phyloP scores from a whole-genome alignment of 2,329 filamentous ascomycete species.

The Calonectria fujianensis region DNA sequence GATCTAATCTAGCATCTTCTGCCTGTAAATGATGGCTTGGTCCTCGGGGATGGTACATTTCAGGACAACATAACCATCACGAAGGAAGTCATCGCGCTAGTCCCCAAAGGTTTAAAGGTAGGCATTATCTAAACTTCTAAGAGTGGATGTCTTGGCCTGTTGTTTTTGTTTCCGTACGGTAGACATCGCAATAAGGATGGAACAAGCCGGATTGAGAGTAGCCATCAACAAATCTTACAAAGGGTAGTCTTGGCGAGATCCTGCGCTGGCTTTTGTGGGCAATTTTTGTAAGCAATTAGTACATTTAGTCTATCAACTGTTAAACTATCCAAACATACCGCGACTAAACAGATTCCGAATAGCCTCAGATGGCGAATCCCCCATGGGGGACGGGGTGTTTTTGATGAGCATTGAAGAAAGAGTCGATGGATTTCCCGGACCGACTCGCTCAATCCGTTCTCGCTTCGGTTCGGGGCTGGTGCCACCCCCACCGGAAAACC shows the following conservation, averaged over 20 bases:
- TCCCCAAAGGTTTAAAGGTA: not conserved
- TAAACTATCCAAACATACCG: not conserved
- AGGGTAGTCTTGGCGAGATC: not conserved
- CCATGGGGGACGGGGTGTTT: not conserved
- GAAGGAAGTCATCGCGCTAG: slow-evolving; percentile 3
- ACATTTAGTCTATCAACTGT: not conserved
- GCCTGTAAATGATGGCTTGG: not conserved
- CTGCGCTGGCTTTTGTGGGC: not conserved
- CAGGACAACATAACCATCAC: not conserved
- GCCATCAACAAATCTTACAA: too few relatives aligned
- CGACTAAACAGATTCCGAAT: too few relatives aligned
- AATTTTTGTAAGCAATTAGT: not conserved
- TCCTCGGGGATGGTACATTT: not conserved
- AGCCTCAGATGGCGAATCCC: not conserved
- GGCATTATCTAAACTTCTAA: not conserved
- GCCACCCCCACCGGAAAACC: slow-evolving; percentile 10
- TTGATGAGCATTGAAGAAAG: not conserved
- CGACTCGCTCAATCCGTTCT: not conserved
- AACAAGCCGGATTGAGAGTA: not conserved
- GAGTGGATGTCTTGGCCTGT: not conserved
- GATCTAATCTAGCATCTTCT: not conserved
- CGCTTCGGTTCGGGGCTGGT: slow-evolving; percentile 5
- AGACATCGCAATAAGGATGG: not conserved
- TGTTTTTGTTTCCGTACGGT: not conserved
- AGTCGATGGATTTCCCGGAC: not conserved